phyloP scores from a whole-genome alignment of 768 basidiomycete species.

The Mycena latifolia region DNA sequence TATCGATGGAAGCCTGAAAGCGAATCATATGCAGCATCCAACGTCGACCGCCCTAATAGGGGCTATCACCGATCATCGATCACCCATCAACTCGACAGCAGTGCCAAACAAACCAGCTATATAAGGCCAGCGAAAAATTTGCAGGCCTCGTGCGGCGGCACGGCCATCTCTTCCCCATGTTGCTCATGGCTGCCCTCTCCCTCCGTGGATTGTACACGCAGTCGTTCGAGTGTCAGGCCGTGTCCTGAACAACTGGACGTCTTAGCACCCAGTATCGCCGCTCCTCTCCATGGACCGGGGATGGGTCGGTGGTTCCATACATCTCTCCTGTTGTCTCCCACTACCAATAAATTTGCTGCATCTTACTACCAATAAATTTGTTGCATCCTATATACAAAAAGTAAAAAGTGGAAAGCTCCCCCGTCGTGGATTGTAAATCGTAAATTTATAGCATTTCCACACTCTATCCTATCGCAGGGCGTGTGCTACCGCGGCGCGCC shows the following conservation, averaged over 20 bases:
- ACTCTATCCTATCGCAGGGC: conserved; percentile 11
- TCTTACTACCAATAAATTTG: too few species aligned
- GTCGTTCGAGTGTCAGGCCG: conserved; percentile 93
- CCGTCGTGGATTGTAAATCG: not conserved
- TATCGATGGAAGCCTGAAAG: not conserved
- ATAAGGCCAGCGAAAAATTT: too few species aligned
- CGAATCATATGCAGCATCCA: too few species aligned
- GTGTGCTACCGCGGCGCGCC: conserved; percentile 1
- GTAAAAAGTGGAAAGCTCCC: conserved; percentile 5
- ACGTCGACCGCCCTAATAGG: too few species aligned
- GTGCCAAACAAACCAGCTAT: too few species aligned
- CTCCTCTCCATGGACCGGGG: conserved; percentile 59
- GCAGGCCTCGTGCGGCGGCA: conserved; percentile 81
- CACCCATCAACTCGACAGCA: not conserved
- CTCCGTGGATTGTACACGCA: conserved; percentile 60
- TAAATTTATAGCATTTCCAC: conserved; percentile 18
- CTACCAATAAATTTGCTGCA: conserved; percentile 4
- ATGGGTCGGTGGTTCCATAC: conserved; percentile 87
- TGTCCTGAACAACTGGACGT: conserved; percentile 83
- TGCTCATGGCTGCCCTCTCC: conserved; percentile 81
- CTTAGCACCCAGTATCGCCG: conserved; percentile 83
- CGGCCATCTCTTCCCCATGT: conserved; percentile 87
- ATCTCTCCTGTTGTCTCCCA: conserved; percentile 37
- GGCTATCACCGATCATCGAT: too few species aligned
- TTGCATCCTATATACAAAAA: conserved; percentile 31